phyloP scores from a whole-genome alignment of 2,329 filamentous ascomycete species.

The Scedosporium boydii region DNA sequence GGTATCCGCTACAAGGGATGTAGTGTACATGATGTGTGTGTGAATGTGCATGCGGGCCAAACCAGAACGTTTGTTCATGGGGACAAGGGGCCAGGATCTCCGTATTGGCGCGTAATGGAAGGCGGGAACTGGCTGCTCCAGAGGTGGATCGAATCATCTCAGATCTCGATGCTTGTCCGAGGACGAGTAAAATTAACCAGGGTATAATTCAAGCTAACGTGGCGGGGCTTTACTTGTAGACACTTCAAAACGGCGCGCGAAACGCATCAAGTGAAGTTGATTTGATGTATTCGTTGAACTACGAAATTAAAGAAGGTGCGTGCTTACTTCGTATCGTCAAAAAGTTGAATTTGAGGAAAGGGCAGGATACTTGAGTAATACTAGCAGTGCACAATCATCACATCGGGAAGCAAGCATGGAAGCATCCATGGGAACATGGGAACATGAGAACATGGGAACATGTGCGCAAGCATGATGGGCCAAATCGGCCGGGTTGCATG shows the following conservation, averaged over 20 bases:
- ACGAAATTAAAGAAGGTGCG: not conserved
- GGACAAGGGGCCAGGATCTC: not conserved
- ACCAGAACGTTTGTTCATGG: not conserved
- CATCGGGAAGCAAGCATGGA: not conserved
- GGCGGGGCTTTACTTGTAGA: not conserved
- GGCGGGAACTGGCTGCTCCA: not conserved
- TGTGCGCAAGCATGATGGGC: slow-evolving; percentile 1
- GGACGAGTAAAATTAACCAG: not conserved
- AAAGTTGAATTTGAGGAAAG: not conserved
- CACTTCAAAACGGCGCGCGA: not conserved
- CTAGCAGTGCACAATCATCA: not conserved
- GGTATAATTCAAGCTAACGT: not conserved
- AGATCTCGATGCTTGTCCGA: not conserved
- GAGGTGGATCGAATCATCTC: not conserved
- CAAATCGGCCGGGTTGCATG: slow-evolving; percentile 3
- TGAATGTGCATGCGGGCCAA: not conserved
- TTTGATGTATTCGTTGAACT: too few species aligned
- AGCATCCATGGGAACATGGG: too few species aligned
- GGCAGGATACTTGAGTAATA: not conserved
- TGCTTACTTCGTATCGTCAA: not conserved
- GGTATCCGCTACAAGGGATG: not conserved
- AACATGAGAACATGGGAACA: not conserved
- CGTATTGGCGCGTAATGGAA: not conserved
- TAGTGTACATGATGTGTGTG: not conserved
- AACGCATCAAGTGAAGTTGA: not conserved